Percentiles rank a stretch among this genome's conserved stretches.
Evolutionary conservation across 1,139 yeast species (phyloP).

Genomic region (Eremothecium gossypii): DNA sequence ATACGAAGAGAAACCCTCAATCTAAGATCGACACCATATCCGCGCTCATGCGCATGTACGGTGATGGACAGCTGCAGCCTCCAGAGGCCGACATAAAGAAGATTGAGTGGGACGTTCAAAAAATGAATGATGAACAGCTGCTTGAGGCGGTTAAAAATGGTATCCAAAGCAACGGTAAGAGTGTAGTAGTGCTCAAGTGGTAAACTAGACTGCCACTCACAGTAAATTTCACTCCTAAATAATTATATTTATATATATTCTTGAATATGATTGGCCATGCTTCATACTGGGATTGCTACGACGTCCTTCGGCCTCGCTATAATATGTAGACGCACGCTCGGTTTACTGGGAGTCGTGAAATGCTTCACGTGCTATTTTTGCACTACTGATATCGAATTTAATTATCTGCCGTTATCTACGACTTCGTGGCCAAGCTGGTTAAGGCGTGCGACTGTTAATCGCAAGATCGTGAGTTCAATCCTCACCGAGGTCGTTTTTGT

Average conservation of each 20-base stretch:
- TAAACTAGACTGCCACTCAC: conserved; percentile 2
- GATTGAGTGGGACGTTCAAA: conserved; percentile 36
- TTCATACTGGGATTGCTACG: too few species aligned
- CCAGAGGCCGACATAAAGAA: conserved; percentile 50
- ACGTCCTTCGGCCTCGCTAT: too few species aligned
- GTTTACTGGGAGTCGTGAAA: too few species aligned
- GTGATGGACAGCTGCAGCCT: conserved; percentile 42
- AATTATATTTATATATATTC: neutral
- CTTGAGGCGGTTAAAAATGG: conserved; percentile 45
- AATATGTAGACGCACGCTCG: too few species aligned
- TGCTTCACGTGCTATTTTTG: too few species aligned
- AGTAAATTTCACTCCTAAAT: neutral
- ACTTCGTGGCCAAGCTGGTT: conserved; percentile 18
- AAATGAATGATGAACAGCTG: conserved; percentile 41
- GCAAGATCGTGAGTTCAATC: conserved; percentile 17
- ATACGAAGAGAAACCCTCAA: conserved; percentile 55
- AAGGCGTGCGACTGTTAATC: conserved; percentile 18
- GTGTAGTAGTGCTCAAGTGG: conserved; percentile 31
- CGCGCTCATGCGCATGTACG: conserved; percentile 58
- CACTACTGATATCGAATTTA: too few species aligned
- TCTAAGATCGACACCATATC: conserved; percentile 52
- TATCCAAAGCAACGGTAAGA: conserved; percentile 39
- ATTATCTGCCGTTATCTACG: neutral
- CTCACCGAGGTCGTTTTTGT: conserved; percentile 14
- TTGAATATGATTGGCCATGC: too few species aligned